Evolutionary conservation across 2,329 filamentous ascomycete genomes (phyloP).

Genomic region (Calonectria ilicicola): DNA sequence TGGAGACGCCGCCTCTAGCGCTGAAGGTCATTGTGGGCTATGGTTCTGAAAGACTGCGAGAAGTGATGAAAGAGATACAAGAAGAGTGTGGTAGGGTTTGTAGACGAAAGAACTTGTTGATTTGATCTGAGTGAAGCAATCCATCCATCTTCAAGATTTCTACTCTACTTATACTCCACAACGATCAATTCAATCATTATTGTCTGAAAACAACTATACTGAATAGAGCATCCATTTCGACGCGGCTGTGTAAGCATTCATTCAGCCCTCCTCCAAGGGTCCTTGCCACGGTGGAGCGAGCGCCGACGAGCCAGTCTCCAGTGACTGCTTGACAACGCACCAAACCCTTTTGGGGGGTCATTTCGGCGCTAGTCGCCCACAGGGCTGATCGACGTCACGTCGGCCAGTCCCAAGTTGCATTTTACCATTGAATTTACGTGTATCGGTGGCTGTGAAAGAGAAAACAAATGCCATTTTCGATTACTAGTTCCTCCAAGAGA

Average conservation of each 20-base stretch:
- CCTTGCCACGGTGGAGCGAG: background rate
- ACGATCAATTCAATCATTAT: background rate
- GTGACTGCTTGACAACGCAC: background rate
- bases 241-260: too few relatives aligned
- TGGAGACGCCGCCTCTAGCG: slow-evolving; percentile 46
- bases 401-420: too few relatives aligned
- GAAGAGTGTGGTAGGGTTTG: background rate
- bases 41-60: background rate
- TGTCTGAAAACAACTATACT: too few relatives aligned
- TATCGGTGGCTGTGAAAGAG: too few relatives aligned
- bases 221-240: too few relatives aligned
- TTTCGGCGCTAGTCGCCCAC: slow-evolving; percentile 24
- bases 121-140: background rate
- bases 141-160: background rate
- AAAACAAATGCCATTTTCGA: too few relatives aligned
- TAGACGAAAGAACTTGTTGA: background rate
- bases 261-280: background rate
- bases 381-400: background rate
- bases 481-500: too few relatives aligned
- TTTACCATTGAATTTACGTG: too few relatives aligned
- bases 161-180: background rate
- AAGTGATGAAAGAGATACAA: background rate
- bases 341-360: slow-evolving; percentile 26
- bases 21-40: slow-evolving; percentile 20
- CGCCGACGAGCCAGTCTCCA: too few relatives aligned